A percentile compares a stretch with the other conserved stretches of the same genome.
These are phyloP conservation scores for Lactarius deliciosus DNA, from an alignment of 768 basidiomycete species.

Conservation along the genomic window DNA sequence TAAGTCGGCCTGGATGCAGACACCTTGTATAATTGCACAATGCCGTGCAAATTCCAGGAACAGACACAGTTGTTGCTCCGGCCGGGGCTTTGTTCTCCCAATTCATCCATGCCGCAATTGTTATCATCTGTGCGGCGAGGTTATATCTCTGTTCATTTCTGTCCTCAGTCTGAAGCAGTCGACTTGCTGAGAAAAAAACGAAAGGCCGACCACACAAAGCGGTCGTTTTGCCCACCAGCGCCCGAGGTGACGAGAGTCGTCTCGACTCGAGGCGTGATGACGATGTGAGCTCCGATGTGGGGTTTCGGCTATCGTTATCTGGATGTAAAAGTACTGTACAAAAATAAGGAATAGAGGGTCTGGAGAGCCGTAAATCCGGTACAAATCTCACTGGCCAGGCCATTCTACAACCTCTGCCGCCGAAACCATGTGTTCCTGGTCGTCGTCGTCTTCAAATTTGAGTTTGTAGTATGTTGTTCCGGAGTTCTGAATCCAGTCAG, in stretches of 20 bases:
- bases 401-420: constrained; percentile 83
- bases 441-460: constrained; percentile 87
- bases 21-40: background rate
- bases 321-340: constrained; percentile 10
- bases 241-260: background rate
- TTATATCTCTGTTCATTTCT: background rate
- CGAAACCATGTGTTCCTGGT: constrained; percentile 74
- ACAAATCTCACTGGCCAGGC: constrained; percentile 44
- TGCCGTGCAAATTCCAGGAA: background rate
- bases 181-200: background rate
- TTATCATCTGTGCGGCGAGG: background rate
- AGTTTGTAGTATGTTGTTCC: constrained; percentile 65
- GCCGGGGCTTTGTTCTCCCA: constrained; percentile 16
- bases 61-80: constrained; percentile 11
- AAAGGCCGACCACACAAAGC: background rate
- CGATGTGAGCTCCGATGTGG: background rate
- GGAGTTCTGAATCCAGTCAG: constrained; percentile 15
- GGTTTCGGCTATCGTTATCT: constrained; percentile 10
- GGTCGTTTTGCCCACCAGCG: background rate
- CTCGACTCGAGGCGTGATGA: background rate
- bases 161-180: background rate
- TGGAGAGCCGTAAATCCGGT: constrained; percentile 4
- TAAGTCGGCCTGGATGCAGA: background rate
- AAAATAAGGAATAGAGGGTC: background rate
- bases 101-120: constrained; percentile 9